Percentiles rank a stretch among this genome's conserved stretches.
phyloP scores from a whole-genome alignment of 1,139 yeast species.

The Ogataea hybrid region DNA sequence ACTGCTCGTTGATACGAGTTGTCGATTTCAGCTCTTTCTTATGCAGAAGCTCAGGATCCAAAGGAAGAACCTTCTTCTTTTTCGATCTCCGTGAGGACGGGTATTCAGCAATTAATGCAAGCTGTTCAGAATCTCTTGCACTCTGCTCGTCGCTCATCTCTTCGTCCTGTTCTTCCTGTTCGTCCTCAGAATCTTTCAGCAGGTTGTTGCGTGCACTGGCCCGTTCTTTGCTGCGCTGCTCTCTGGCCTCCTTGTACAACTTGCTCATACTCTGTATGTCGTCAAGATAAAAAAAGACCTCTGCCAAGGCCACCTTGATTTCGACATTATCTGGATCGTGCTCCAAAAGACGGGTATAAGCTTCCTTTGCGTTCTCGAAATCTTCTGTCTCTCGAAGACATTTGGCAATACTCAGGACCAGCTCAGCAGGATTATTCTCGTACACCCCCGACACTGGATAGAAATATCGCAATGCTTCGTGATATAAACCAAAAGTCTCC shows the following conservation, averaged over 20 bases:
- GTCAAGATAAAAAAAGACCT: conserved; percentile 71
- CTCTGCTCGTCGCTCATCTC: conserved; percentile 6
- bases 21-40: conserved; percentile 60
- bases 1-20: conserved; percentile 62
- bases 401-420: conserved; percentile 66
- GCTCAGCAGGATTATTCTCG: conserved; percentile 48
- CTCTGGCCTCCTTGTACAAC: conserved; percentile 50
- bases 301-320: conserved; percentile 75
- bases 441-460: conserved; percentile 50
- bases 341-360: conserved; percentile 56
- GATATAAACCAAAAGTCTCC: conserved; percentile 64
- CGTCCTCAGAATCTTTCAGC: conserved; percentile 19
- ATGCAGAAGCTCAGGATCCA: conserved; percentile 54
- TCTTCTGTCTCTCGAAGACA: conserved; percentile 76
- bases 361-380: conserved; percentile 64
- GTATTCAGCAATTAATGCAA: conserved; percentile 31
- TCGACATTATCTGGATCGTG: conserved; percentile 67
- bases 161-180: conserved; percentile 20
- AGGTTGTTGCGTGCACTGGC: conserved; percentile 32
- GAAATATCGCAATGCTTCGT: conserved; percentile 70
- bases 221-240: conserved; percentile 32
- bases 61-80: conserved; percentile 24
- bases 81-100: conserved; percentile 31
- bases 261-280: conserved; percentile 60
- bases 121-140: conserved; percentile 19